Base-by-base conservation (phyloP, 75 land plant genomes). In the Cupressus sempervirens region DNA sequence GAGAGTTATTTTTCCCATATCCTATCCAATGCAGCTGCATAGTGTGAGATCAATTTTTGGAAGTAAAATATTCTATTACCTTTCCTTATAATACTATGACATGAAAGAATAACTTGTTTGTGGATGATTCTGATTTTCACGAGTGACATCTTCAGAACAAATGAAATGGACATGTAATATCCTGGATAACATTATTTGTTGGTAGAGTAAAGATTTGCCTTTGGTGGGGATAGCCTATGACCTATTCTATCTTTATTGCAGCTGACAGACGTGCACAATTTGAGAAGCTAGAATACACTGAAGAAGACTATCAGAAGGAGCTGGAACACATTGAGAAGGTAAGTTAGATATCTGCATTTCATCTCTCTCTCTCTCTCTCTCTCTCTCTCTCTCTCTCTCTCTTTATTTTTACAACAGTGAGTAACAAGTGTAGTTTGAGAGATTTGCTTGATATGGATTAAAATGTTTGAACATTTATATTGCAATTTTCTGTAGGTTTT, bases 191-290 rank as follows among this genome's bases (percentile, higher is more conserved):
- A 74, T 23, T 32, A 83, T 84, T 83, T 41, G 76, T 79, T 75
- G 68, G 56, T 9, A 26, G 52, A 79, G 13, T 79, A 36, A 50
- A 40, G 6, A 79, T 10, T 34, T 38, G 12, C 0, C 56, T 84
- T 53, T 32, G 23, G 32, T 43, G 34, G 41, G 36, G 23, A 12
- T 45, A 7, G 50, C 18, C 40, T 15, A 40, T 75, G 54, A 35
- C 32, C 62, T 58, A 10, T 29, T 83, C 58, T 8, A 35, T 18
- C 1, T 58, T 85, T 88, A 14, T 88, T 98, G 87, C 94, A 98
- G 99, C 99, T 91, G 99, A 98, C 86, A 96, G 99, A 84, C 89
- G 99, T 30, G 99, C 99, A 15, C 99, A 98, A 84, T 98, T 98
- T 93, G 97, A 94, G 86, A 88, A 86, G 86, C 86, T 98, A 72